Evolutionary conservation across 192 early-diverging fungal genomes (phyloP).

Genomic region (Dissophora ornata): DNA sequence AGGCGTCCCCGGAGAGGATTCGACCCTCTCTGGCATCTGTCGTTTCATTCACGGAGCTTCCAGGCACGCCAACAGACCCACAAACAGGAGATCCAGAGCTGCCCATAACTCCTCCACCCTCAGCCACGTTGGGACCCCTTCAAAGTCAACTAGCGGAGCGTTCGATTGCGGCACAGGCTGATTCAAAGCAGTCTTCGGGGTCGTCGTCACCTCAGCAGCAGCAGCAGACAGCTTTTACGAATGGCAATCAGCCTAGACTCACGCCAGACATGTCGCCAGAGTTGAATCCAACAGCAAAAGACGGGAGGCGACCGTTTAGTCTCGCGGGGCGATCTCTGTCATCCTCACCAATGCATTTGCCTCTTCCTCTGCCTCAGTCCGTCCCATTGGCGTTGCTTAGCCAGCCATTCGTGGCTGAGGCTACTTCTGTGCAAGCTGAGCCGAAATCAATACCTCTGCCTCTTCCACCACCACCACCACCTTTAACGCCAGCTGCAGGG

Average conservation of each 20-base stretch:
- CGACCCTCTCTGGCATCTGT: background rate
- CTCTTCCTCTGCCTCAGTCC: background rate
- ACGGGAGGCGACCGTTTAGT: background rate
- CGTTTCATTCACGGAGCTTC: conserved; percentile 2
- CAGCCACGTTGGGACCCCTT: conserved; percentile 12
- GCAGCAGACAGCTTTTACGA: background rate
- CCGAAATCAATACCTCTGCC: background rate
- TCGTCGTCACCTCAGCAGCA: background rate
- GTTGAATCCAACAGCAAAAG: conserved; percentile 1
- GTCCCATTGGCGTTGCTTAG: background rate
- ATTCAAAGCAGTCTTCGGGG: background rate
- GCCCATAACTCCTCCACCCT: conserved; percentile 19
- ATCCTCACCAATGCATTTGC: conserved; percentile 2
- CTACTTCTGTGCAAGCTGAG: too few species aligned
- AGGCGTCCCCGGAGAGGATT: background rate
- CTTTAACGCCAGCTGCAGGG: background rate
- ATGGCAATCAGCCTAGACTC: background rate
- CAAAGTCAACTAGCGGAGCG: background rate
- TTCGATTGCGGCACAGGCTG: background rate
- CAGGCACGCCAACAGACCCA: background rate
- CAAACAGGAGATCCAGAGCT: background rate
- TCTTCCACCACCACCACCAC: conserved; percentile 15
- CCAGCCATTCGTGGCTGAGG: background rate
- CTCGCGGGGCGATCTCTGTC: background rate
- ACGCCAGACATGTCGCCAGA: conserved; percentile 28